Conservation (phyloP, 495 filamentous ascomycete species). For the Neurospora sp. region DNA sequence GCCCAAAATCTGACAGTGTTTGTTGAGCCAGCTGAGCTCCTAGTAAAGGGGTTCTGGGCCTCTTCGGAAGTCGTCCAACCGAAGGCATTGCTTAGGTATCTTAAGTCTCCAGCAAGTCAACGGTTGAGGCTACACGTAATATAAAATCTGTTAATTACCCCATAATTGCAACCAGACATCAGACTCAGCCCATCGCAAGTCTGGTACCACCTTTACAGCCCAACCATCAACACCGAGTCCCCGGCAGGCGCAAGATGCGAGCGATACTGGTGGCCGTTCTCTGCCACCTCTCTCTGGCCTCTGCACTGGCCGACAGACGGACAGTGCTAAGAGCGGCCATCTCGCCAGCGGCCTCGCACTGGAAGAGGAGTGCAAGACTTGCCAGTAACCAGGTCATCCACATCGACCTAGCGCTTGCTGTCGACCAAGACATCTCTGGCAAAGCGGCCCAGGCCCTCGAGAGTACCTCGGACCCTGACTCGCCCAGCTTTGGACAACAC, state of each 20-base stretch:
- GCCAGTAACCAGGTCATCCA: background rate
- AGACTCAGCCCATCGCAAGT: background rate
- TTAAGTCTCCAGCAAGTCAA: background rate
- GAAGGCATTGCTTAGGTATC: background rate
- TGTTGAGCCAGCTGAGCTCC: background rate
- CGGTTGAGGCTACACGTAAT: background rate
- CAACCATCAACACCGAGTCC: background rate
- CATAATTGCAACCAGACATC: background rate
- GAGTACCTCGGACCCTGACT: conserved; percentile 17
- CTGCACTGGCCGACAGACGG: background rate
- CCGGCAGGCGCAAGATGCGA: background rate
- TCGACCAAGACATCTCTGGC: background rate
- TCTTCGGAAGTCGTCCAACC: background rate
- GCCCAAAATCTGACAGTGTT: background rate
- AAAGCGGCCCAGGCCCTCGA: background rate
- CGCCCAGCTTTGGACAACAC: conserved; percentile 16
- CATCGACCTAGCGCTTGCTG: background rate
- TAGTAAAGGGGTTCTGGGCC: background rate
- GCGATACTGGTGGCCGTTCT: background rate
- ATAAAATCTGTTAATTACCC: background rate
- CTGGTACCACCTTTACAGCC: background rate
- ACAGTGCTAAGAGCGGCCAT: background rate
- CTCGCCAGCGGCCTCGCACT: background rate
- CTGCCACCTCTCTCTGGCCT: background rate
- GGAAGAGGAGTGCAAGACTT: background rate